These are phyloP conservation scores for Mortierella sp. DNA, from an alignment of 371 early-diverging fungal species.

Conservation along the genomic window DNA sequence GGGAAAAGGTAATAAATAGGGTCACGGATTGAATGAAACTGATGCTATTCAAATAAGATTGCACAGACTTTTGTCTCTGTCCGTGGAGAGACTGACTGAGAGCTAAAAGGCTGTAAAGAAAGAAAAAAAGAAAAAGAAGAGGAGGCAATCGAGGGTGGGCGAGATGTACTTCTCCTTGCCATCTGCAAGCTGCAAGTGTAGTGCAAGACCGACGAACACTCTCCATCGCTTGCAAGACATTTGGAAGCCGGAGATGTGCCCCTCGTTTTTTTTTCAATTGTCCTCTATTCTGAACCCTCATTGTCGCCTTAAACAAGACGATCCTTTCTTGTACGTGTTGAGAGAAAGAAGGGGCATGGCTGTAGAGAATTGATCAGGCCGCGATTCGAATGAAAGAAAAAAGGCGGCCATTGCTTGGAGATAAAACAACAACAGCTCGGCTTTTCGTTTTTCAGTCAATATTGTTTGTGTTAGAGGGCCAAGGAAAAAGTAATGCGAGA, in stretches of 20 bases:
- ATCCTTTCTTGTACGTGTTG: neutral
- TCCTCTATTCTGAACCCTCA: slow-evolving; percentile 3
- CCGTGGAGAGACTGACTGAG: neutral
- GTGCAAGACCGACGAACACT: neutral
- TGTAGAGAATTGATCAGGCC: neutral
- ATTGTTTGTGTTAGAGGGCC: neutral
- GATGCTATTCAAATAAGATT: neutral
- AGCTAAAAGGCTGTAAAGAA: neutral
- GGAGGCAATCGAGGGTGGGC: neutral
- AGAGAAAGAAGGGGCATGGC: neutral
- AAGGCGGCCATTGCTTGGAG: neutral
- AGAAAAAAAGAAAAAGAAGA: neutral
- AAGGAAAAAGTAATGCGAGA: neutral
- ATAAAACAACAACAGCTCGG: neutral
- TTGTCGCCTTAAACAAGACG: neutral
- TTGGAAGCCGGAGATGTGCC: neutral
- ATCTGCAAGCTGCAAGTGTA: neutral
- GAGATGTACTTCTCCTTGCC: neutral
- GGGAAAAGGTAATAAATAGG: neutral
- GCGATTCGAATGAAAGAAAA: neutral
- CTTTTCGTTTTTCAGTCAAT: neutral
- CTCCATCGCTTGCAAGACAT: neutral
- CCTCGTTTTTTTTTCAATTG: neutral
- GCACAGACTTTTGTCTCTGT: neutral
- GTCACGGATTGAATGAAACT: slow-evolving; percentile 3